These are phyloP conservation scores for Camellia sinensis DNA, from an alignment of 148 eudicot genomes.

Conservation along the genomic window DNA sequence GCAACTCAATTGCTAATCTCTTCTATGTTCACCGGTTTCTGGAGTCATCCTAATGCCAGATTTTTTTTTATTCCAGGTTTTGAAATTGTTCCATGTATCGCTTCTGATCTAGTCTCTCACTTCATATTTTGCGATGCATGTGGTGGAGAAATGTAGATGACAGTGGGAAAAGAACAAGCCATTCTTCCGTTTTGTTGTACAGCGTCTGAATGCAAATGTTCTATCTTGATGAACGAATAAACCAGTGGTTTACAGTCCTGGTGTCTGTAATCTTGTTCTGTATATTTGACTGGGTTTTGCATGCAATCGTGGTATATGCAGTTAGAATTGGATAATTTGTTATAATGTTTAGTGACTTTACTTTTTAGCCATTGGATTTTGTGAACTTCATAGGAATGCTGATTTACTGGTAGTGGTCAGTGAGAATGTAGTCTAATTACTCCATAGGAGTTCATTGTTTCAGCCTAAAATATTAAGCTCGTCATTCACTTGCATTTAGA, in stretches of 20 bases:
- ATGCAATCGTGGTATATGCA: neutral
- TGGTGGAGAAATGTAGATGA: slow-evolving; percentile 1
- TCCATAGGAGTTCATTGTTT: too few species aligned
- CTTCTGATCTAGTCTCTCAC: slow-evolving; percentile 16
- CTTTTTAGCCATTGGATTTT: neutral
- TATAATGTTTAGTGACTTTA: neutral
- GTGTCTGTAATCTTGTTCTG: neutral
- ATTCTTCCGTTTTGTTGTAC: neutral
- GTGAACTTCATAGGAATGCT: too few species aligned
- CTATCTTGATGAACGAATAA: neutral
- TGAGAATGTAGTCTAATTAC: too few species aligned
- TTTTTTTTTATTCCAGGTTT: slow-evolving; percentile 15
- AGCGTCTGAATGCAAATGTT: neutral
- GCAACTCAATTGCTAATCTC: slow-evolving; percentile 8
- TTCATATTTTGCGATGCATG: slow-evolving; percentile 1
- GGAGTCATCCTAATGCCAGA: slow-evolving; percentile 5
- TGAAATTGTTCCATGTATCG: slow-evolving; percentile 13
- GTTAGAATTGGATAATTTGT: neutral
- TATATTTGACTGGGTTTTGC: neutral
- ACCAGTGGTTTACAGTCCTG: neutral
- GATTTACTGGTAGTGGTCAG: too few species aligned
- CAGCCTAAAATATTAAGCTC: too few species aligned
- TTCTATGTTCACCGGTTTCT: neutral
- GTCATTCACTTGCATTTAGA: too few species aligned
- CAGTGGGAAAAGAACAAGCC: neutral